Evolutionary conservation across 2,329 filamentous ascomycete genomes (phyloP).

Genomic region (Sporothrix mexicana): DNA sequence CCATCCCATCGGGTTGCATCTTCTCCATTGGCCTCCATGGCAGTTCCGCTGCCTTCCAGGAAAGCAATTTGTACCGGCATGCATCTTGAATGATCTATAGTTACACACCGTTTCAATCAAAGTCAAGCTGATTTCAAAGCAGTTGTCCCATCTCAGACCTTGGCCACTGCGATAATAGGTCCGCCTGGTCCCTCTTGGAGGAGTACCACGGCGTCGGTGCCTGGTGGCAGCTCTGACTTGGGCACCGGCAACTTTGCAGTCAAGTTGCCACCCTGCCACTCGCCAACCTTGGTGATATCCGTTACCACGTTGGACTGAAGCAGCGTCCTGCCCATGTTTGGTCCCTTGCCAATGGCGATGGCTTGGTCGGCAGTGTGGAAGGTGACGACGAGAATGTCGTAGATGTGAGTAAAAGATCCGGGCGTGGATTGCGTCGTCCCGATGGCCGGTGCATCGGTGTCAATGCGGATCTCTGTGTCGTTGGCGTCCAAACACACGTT

Average conservation of each 20-base stretch:
- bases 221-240: slow-evolving; percentile 35
- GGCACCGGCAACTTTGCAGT: slow-evolving; percentile 40
- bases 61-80: no score
- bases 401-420: not conserved
- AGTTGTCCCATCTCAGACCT: slow-evolving; percentile 37
- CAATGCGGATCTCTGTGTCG: slow-evolving; percentile 40
- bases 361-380: slow-evolving; percentile 42
- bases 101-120: no score
- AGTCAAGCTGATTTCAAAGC: no score
- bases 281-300: slow-evolving; percentile 45
- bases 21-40: no score
- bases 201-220: slow-evolving; percentile 32
- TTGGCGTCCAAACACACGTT: slow-evolving; percentile 42
- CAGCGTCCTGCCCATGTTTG: slow-evolving; percentile 48
- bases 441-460: slow-evolving; percentile 34
- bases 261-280: slow-evolving; percentile 46
- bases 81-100: no score
- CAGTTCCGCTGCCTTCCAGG: no score
- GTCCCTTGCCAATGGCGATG: slow-evolving; percentile 44
- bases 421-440: no score
- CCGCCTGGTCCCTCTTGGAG: slow-evolving; percentile 28
- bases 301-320: slow-evolving; percentile 44
- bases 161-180: slow-evolving; percentile 30
- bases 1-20: no score
- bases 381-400: slow-evolving; percentile 33